phyloP scores from a whole-genome alignment of 2,329 filamentous ascomycete species.

The Ophiocordyceps sinensis region DNA sequence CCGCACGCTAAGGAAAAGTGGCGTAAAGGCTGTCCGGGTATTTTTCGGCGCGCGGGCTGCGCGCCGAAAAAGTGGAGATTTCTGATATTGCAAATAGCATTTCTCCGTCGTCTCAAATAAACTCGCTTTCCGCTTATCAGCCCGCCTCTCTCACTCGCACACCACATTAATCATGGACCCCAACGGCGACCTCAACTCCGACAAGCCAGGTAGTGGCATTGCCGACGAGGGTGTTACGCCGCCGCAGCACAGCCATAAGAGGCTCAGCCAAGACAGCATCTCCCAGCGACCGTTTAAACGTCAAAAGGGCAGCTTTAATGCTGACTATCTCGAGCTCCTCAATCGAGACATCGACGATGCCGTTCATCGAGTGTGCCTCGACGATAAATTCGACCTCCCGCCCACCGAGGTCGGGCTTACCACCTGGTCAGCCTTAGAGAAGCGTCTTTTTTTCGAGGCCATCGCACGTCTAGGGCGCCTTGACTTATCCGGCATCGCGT shows the following conservation, averaged over 20 bases:
- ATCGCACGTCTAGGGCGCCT: slow-evolving; percentile 49
- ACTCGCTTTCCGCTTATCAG: slow-evolving; percentile 4
- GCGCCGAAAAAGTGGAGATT: too few species aligned
- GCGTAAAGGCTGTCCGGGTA: too few species aligned
- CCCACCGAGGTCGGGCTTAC: slow-evolving; percentile 51
- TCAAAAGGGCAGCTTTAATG: slow-evolving; percentile 26
- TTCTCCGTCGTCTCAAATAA: too few species aligned
- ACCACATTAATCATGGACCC: slow-evolving; percentile 16
- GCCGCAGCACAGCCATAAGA: neutral
- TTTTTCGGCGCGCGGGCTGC: too few species aligned
- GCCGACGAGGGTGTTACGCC: neutral
- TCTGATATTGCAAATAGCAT: too few species aligned
- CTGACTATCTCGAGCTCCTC: slow-evolving; percentile 33
- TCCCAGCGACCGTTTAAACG: slow-evolving; percentile 28
- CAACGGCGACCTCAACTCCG: slow-evolving; percentile 7
- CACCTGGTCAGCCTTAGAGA: slow-evolving; percentile 58
- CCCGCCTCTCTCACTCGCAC: neutral
- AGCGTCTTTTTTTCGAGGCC: slow-evolving; percentile 52
- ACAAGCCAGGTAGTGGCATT: neutral
- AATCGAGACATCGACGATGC: slow-evolving; percentile 46
- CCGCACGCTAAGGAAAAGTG: too few species aligned
- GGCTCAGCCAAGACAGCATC: neutral
- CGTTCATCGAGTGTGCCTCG: slow-evolving; percentile 19
- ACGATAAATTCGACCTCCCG: slow-evolving; percentile 17
- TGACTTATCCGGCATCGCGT: slow-evolving; percentile 47